These are phyloP conservation scores for Phytophthora boehmeriae DNA, from an alignment of 352 stramenopile genomes.

Conservation along the genomic window DNA sequence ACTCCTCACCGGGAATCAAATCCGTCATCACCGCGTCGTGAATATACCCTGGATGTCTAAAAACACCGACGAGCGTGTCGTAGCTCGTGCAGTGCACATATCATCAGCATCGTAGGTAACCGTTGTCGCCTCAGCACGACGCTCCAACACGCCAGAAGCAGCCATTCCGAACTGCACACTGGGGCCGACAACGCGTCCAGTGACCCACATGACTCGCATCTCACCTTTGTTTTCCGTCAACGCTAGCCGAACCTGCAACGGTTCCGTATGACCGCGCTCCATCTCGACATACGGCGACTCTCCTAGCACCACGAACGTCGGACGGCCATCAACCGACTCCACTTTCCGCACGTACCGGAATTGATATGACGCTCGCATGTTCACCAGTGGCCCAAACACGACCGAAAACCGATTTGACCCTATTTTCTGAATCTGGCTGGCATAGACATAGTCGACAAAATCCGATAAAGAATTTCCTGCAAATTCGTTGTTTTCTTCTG, in stretches of 20 bases:
- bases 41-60: conserved; percentile 34
- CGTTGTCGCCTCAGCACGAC: conserved; percentile 15
- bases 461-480: conserved; percentile 20
- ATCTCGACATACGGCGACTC: conserved; percentile 44
- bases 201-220: conserved; percentile 59
- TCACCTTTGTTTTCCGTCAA: conserved; percentile 30
- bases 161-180: conserved; percentile 38
- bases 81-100: conserved; percentile 32
- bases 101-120: conserved; percentile 31
- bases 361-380: conserved; percentile 33
- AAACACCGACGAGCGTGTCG: conserved; percentile 23
- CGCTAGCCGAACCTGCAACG: conserved; percentile 44
- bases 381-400: conserved; percentile 27
- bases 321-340: conserved; percentile 1
- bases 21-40: conserved; percentile 40
- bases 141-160: conserved; percentile 8
- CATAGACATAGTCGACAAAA: conserved; percentile 35
- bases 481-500: conserved; percentile 17
- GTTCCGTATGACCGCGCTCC: conserved; percentile 31
- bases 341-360: conserved; percentile 32
- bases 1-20: conserved; percentile 28
- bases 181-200: conserved; percentile 31
- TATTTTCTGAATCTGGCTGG: conserved; percentile 13
- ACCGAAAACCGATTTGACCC: conserved; percentile 7
- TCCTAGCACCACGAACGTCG: conserved; percentile 23